These are phyloP conservation scores for Penicillium brevicompactum DNA, from an alignment of 2,329 filamentous ascomycete species.

Conservation along the genomic window DNA sequence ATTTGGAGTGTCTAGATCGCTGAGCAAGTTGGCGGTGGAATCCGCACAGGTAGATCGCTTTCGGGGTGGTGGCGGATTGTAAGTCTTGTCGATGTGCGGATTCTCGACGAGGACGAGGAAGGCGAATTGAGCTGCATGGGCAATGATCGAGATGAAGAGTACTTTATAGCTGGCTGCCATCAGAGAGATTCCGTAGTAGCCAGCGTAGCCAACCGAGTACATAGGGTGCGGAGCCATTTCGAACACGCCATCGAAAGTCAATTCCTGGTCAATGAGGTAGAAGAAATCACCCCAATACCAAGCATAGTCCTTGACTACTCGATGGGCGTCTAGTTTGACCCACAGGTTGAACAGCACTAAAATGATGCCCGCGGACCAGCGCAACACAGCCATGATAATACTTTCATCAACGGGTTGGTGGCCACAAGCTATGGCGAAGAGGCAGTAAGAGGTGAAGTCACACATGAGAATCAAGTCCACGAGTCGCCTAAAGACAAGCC, in stretches of 20 bases:
- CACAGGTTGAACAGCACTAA: conserved; percentile 94
- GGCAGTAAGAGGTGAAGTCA: conserved; percentile 95
- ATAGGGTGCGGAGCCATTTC: conserved; percentile 99
- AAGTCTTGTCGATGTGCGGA: conserved; percentile 96
- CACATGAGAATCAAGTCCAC: conserved; percentile 98
- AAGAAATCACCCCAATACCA: conserved; percentile 99
- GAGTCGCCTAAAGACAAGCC: conserved; percentile 91
- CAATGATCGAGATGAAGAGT: conserved; percentile 92
- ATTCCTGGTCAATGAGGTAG: conserved; percentile 94
- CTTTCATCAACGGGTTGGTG: conserved; percentile 74
- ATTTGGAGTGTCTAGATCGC: conserved; percentile 35
- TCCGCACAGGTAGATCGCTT: conserved; percentile 49
- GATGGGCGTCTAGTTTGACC: conserved; percentile 97
- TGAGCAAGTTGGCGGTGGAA: conserved; percentile 27
- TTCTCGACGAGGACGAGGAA: conserved; percentile 93
- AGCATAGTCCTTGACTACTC: conserved; percentile 97
- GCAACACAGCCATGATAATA: conserved; percentile 65
- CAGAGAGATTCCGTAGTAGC: conserved; percentile 97
- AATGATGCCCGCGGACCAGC: conserved; percentile 76
- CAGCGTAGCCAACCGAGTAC: conserved; percentile 97
- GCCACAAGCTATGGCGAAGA: conserved; percentile 89
- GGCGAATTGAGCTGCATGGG: conserved; percentile 89
- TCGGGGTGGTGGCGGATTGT: conserved; percentile 81
- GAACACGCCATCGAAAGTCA: conserved; percentile 98
- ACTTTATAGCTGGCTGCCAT: conserved; percentile 98